phyloP scores from a whole-genome alignment of 2,329 filamentous ascomycete genomes.

The Fonsecaea nubica region DNA sequence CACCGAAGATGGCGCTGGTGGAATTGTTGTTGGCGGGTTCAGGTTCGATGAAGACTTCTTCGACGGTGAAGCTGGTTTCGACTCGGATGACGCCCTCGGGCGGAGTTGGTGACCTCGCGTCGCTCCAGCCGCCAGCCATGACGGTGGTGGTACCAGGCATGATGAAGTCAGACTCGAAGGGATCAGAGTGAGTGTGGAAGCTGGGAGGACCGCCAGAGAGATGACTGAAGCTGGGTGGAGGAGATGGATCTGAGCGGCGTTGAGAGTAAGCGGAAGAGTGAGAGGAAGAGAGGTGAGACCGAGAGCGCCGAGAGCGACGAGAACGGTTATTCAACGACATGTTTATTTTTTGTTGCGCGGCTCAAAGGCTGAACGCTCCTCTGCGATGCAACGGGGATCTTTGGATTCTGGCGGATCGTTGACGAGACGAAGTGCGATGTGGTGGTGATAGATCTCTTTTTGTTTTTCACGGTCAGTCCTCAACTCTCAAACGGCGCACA shows the following conservation, averaged over 20 bases:
- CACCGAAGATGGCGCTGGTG: conserved; percentile 13
- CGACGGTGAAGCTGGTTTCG: conserved; percentile 14
- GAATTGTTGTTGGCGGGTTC: not conserved
- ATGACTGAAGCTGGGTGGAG: conserved; percentile 3
- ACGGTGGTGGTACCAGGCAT: conserved; percentile 10
- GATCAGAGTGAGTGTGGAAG: not conserved
- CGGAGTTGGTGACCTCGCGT: conserved; percentile 1
- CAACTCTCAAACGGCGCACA: not conserved
- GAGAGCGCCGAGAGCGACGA: not conserved
- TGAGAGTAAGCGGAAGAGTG: conserved; percentile 1
- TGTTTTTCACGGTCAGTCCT: not conserved
- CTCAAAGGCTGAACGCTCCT: conserved; percentile 4
- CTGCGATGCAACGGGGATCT: not conserved
- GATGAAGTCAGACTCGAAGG: not conserved
- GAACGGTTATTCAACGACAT: not conserved
- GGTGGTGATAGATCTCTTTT: not conserved
- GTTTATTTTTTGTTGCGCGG: not conserved
- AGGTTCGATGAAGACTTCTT: conserved; percentile 4
- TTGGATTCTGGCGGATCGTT: not conserved
- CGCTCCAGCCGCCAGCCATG: not conserved
- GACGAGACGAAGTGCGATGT: not conserved
- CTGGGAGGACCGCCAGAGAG: not conserved
- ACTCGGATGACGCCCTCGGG: conserved; percentile 21
- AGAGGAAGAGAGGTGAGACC: conserved; percentile 1
- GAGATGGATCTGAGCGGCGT: conserved; percentile 1